Conservation (phyloP, 768 basidiomycete species). For the Pleurotus eryngii region DNA sequence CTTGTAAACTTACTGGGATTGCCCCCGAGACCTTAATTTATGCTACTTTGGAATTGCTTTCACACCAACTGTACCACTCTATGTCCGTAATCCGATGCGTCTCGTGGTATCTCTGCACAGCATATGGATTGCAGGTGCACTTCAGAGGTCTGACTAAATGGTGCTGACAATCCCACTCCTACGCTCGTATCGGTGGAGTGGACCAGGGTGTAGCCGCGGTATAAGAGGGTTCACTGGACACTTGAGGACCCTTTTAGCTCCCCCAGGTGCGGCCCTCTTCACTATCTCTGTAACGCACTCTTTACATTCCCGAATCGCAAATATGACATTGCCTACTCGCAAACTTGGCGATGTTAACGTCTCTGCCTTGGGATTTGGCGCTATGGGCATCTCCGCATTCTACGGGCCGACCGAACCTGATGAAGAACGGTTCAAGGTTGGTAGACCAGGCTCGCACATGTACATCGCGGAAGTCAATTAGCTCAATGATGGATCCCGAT, state of each 20-base stretch:
- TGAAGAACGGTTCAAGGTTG: constrained; percentile 59
- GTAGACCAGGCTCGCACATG: not conserved
- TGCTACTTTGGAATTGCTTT: not conserved
- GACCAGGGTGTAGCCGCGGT: not conserved
- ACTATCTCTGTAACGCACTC: no score
- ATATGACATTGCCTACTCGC: constrained; percentile 15
- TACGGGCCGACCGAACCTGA: constrained; percentile 48
- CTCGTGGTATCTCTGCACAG: not conserved
- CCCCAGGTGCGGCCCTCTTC: no score
- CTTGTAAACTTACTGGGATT: not conserved
- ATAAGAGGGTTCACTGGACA: not conserved
- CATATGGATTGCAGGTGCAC: no score
- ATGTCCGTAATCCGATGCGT: not conserved
- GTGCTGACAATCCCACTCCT: not conserved
- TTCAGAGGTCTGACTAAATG: not conserved
- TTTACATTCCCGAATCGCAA: not conserved
- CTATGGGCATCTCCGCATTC: constrained; percentile 50
- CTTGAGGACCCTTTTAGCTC: no score
- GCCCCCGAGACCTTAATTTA: not conserved
- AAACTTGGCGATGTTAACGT: constrained; percentile 44
- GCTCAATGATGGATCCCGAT: not conserved
- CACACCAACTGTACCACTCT: not conserved
- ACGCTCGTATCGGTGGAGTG: not conserved
- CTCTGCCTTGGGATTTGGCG: constrained; percentile 57
- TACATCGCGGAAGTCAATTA: not conserved